These are phyloP conservation scores for Trypanosoma congolense DNA, from an alignment of 208 protist species.

Conservation along the genomic window DNA sequence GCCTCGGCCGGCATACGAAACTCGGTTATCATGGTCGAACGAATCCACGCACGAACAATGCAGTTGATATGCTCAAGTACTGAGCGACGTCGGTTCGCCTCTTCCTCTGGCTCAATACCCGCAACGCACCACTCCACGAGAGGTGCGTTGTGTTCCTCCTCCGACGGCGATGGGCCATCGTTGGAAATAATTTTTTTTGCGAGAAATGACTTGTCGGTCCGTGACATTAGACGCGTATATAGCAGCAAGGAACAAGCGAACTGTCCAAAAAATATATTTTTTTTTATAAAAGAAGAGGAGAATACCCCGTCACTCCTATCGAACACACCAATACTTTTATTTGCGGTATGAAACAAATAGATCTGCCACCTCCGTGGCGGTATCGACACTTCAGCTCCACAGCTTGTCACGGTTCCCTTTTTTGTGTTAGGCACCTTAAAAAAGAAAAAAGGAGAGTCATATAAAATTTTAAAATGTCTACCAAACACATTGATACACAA, in stretches of 20 bases:
- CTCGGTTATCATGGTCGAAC: conserved; percentile 83
- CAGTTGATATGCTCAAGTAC: conserved; percentile 82
- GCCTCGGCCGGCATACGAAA: conserved; percentile 86
- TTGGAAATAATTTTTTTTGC: conserved; percentile 72
- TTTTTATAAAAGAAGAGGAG: too few species aligned
- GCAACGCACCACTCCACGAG: conserved; percentile 70
- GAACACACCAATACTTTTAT: too few species aligned
- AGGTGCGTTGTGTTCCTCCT: conserved; percentile 63
- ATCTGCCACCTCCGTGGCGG: too few species aligned
- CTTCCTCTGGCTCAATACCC: conserved; percentile 84
- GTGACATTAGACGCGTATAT: conserved; percentile 13
- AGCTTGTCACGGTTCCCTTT: too few species aligned
- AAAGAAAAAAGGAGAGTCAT: too few species aligned
- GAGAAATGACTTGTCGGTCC: conserved; percentile 56
- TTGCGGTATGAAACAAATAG: too few species aligned
- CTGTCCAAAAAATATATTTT: neutral
- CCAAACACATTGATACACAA: too few species aligned
- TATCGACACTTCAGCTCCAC: too few species aligned
- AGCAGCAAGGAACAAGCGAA: too few species aligned
- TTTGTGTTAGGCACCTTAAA: too few species aligned
- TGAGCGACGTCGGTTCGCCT: conserved; percentile 73
- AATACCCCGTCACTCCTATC: too few species aligned
- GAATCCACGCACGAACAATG: conserved; percentile 84
- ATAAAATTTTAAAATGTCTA: too few species aligned
- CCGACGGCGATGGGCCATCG: conserved; percentile 69